A percentile compares a stretch with the other conserved stretches of the same genome.
Evolutionary conservation across 1,139 yeast species (phyloP).

Genomic region (Yamadazyma buinensis): DNA sequence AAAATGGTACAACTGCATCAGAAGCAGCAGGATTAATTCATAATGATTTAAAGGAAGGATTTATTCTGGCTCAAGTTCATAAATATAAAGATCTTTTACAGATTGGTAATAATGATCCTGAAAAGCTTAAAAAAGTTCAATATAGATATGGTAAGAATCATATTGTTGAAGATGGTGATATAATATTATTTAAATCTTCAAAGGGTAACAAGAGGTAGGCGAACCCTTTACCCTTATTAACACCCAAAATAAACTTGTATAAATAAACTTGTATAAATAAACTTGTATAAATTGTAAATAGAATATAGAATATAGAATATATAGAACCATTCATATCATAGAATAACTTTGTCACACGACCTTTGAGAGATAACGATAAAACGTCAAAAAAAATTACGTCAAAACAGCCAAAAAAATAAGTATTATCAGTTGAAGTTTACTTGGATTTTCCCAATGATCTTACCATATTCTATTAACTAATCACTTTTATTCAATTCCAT

Average conservation of each 20-base stretch:
- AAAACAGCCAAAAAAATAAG: too few relatives aligned
- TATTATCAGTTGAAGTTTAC: too few relatives aligned
- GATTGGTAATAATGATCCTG: conserved; percentile 39
- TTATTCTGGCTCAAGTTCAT: conserved; percentile 82
- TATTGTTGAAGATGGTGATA: conserved; percentile 74
- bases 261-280: too few relatives aligned
- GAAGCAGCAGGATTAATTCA: conserved; percentile 95
- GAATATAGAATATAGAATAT: too few relatives aligned
- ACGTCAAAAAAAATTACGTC: too few relatives aligned
- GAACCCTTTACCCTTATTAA: too few relatives aligned
- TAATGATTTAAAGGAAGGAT: conserved; percentile 80
- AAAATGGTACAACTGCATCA: conserved; percentile 76
- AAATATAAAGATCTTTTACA: conserved; percentile 65
- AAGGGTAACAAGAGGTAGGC: conserved; percentile 23
- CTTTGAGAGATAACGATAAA: conserved; percentile 3
- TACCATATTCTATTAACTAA: too few relatives aligned
- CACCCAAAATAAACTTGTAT: too few relatives aligned
- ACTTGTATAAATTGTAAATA: too few relatives aligned
- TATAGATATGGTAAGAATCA: conserved; percentile 69
- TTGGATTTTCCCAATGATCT: too few relatives aligned
- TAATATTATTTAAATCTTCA: conserved; percentile 57
- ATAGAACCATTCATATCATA: too few relatives aligned
- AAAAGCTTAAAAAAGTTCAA: conserved; percentile 47
- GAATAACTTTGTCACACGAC: conserved; percentile 6
- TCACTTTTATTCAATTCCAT: too few relatives aligned